These are phyloP conservation scores for Monosporozyma aquatica DNA, from an alignment of 805 yeast genomes.

Conservation along the genomic window DNA sequence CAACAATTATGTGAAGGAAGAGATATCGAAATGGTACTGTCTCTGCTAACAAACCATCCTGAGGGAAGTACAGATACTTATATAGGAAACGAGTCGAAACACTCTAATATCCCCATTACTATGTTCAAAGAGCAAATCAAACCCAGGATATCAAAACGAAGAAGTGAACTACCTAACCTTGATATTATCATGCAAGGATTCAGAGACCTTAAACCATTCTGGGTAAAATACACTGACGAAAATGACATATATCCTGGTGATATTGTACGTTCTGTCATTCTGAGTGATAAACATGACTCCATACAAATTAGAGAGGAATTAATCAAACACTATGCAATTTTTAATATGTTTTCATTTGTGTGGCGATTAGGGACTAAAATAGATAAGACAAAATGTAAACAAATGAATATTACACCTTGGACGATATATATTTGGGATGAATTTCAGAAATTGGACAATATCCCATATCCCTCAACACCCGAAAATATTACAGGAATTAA, in stretches of 20 bases:
- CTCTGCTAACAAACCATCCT: too few species aligned
- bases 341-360: constrained; percentile 12
- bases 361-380: background rate
- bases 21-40: background rate
- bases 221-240: constrained; percentile 9
- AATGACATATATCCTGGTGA: constrained; percentile 20
- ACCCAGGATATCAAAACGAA: background rate
- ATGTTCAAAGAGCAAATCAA: too few species aligned
- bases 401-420: constrained; percentile 15
- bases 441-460: constrained; percentile 7
- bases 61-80: too few species aligned
- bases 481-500: constrained; percentile 11
- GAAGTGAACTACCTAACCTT: background rate
- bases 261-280: constrained; percentile 15
- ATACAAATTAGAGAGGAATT: constrained; percentile 17
- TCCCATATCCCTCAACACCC: constrained; percentile 6
- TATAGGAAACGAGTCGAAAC: too few species aligned
- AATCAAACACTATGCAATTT: constrained; percentile 16
- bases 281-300: constrained; percentile 9
- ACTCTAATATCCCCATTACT: background rate
- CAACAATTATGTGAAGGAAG: background rate
- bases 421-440: constrained; percentile 17
- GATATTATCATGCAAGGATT: constrained; percentile 2
- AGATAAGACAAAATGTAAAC: too few species aligned
- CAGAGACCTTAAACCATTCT: constrained; percentile 6